A percentile compares a stretch with the other conserved stretches of the same genome.
These are phyloP conservation scores for Papiliotrema fonsecae DNA, from an alignment of 1,284 basidiomycete species.

Conservation along the genomic window DNA sequence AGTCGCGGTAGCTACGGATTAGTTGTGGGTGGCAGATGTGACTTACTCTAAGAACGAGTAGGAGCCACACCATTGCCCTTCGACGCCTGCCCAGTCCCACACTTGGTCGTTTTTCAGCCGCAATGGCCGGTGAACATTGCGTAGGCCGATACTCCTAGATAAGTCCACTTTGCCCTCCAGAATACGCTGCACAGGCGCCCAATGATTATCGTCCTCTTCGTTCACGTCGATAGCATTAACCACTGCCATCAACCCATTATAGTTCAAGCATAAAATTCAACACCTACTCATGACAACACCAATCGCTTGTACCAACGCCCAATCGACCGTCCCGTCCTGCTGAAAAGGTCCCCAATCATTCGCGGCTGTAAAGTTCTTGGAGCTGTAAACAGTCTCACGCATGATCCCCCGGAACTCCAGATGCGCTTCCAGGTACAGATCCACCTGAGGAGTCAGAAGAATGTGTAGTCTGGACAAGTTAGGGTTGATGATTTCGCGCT, in stretches of 20 bases:
- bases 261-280: neutral
- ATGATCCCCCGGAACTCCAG: conserved; percentile 26
- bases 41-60: conserved; percentile 46
- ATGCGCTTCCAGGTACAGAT: conserved; percentile 14
- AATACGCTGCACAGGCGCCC: conserved; percentile 27
- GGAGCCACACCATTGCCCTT: conserved; percentile 36
- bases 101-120: conserved; percentile 18
- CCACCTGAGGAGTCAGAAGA: conserved; percentile 21
- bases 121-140: conserved; percentile 19
- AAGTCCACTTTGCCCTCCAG: conserved; percentile 28
- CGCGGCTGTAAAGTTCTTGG: conserved; percentile 19
- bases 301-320: conserved; percentile 37
- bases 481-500: conserved; percentile 14
- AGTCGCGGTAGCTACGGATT: conserved; percentile 36
- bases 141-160: conserved; percentile 25
- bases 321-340: conserved; percentile 35
- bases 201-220: conserved; percentile 20
- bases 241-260: conserved; percentile 16
- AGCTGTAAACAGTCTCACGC: conserved; percentile 32
- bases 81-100: conserved; percentile 41
- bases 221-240: conserved; percentile 32
- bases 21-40: neutral
- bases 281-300: conserved; percentile 40
- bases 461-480: conserved; percentile 24
- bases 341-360: conserved; percentile 40